Conservation (phyloP, 1,284 basidiomycete genomes). For the Ustilago sp. region DNA sequence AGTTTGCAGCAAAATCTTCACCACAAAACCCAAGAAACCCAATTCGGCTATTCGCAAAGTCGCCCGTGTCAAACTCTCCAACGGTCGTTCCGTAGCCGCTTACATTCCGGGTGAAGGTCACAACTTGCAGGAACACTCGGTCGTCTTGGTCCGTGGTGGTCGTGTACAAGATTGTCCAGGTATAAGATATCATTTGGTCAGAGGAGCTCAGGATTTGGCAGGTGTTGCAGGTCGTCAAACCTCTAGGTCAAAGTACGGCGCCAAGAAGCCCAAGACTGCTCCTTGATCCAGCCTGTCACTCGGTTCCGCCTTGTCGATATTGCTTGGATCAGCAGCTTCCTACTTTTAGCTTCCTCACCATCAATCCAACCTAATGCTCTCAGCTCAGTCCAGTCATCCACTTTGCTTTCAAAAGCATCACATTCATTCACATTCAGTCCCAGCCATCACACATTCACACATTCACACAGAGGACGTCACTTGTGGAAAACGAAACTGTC, state of each 20-base stretch:
- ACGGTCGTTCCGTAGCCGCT: conserved; percentile 88
- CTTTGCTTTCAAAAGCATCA: neutral
- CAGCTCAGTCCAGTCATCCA: too few relatives aligned
- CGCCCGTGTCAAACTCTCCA: conserved; percentile 90
- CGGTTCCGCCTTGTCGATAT: neutral
- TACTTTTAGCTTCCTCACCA: conserved; percentile 20
- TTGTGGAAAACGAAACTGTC: neutral
- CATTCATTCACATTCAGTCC: too few relatives aligned
- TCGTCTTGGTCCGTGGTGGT: conserved; percentile 92
- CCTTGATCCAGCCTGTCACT: conserved; percentile 2
- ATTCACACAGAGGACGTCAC: neutral
- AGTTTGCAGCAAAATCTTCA: conserved; percentile 68
- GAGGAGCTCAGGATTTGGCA: conserved; percentile 90
- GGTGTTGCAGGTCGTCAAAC: conserved; percentile 87
- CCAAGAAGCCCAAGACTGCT: conserved; percentile 81
- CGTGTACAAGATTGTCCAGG: conserved; percentile 92
- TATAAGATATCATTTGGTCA: conserved; percentile 84
- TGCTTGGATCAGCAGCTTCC: too few relatives aligned
- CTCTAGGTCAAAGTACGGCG: conserved; percentile 92
- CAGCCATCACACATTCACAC: too few relatives aligned
- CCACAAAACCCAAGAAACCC: conserved; percentile 90
- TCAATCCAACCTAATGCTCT: conserved; percentile 2
- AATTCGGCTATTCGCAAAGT: conserved; percentile 99
- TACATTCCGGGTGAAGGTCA: conserved; percentile 98
- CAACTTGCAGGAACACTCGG: conserved; percentile 96